A percentile compares a stretch with the other conserved stretches of the same genome.
Evolutionary conservation across 345 rosid species (phyloP).

Genomic region (Hibiscus trionum): DNA sequence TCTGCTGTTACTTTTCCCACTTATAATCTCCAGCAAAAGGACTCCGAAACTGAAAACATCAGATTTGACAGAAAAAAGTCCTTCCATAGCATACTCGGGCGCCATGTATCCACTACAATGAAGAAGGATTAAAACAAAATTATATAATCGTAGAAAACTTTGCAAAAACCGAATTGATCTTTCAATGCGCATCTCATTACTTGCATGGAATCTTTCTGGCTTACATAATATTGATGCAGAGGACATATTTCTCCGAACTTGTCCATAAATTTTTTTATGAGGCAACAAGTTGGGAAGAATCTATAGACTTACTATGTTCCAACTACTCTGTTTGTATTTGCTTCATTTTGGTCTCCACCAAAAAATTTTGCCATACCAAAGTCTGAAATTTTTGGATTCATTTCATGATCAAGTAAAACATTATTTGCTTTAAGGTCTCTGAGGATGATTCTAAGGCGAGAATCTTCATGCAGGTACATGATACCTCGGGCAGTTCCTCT

Average conservation of each 20-base stretch:
- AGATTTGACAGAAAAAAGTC: slow-evolving; percentile 30
- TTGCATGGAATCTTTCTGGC: not conserved
- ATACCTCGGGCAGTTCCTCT: not conserved
- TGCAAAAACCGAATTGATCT: not conserved
- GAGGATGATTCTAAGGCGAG: not conserved
- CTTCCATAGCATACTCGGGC: slow-evolving; percentile 35
- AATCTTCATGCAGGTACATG: not conserved
- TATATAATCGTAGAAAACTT: not conserved
- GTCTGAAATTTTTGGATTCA: not conserved
- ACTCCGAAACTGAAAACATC: slow-evolving; percentile 41
- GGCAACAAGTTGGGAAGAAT: not conserved
- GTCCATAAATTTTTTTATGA: not conserved
- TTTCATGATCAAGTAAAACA: not conserved
- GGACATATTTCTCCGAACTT: not conserved
- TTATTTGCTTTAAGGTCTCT: not conserved
- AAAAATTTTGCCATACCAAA: not conserved
- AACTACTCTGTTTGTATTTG: not conserved
- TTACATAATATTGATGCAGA: not conserved
- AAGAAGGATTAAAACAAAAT: not conserved
- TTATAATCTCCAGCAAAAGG: slow-evolving; percentile 29
- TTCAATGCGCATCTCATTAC: not conserved
- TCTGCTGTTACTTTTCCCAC: slow-evolving; percentile 25
- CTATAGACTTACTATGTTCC: not conserved
- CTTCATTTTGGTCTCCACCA: not conserved
- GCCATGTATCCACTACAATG: slow-evolving; percentile 22